Base-by-base conservation (phyloP, 495 filamentous ascomycete genomes). In the Penicillium coffeae region DNA sequence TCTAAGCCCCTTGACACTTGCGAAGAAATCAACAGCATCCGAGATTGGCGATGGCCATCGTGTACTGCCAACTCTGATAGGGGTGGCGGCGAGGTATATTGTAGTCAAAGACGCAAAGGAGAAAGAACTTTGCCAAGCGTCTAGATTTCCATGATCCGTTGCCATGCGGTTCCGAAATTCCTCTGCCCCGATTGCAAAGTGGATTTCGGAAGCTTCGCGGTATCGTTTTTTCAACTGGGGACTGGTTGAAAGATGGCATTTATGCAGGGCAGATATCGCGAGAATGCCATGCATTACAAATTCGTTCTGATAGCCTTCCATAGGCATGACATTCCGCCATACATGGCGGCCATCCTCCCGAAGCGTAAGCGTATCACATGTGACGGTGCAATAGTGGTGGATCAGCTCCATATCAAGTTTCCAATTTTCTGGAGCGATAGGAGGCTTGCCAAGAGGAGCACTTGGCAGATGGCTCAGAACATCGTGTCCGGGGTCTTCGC, bases 211-310 rank as follows among this genome's bases (percentile, higher is more conserved):
- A 1, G 52, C 65, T 51, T 60, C 73, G 59, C 33, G 63, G 59
- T 58, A 50, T 13, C 39, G 43, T 8, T 54, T 47, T 42, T 44
- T 45, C 25, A 52, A 41, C 0, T 42, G 35, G 18, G 53, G 45
- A 13, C 8, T 34, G 3, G 37, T 14, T 19, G 42, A 50, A 8
- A 63, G 47, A 38, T 57, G 56, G 14, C 57, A 49, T n/a, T 72
- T 59, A 30, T 73, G 70, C 13, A 70, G 43, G 13, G 70, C 68
- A 8, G 70, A 58, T 8, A 73, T 51, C 8, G 70, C 69, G 14
- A 73, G 52, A 15, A 73, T 50, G 25, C 70, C 70, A 27, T 72
- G 66, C 65, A 72, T 68, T 15, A 73, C 42, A 42, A 68, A 73
- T 14, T 55, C 53, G 38, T 71, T 66, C 1, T 55, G 27, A 38